phyloP scores from a whole-genome alignment of 257 asterid genomes.

The Fraxinus americana region DNA sequence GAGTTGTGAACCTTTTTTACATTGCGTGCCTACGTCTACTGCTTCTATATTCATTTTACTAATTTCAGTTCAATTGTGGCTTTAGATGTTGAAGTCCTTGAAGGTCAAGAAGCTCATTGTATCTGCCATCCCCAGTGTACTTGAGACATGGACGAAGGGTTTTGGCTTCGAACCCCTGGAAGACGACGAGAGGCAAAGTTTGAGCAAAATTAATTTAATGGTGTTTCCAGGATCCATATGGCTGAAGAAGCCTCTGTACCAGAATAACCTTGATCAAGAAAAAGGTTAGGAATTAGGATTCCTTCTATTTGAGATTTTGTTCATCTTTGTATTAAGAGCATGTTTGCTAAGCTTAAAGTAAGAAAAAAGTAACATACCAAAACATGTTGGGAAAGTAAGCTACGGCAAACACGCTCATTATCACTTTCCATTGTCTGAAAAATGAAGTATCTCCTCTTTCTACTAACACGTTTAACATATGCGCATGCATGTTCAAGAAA shows the following conservation, averaged over 20 bases:
- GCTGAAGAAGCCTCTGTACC: slow-evolving; percentile 66
- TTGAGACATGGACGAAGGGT: slow-evolving; percentile 91
- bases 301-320: slow-evolving; percentile 15
- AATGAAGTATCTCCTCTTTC: not conserved
- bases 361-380: not conserved
- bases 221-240: slow-evolving; percentile 91
- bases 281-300: slow-evolving; percentile 48
- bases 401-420: not conserved
- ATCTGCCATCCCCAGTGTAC: slow-evolving; percentile 82
- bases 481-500: not conserved
- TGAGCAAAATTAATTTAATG: slow-evolving; percentile 76
- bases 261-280: slow-evolving; percentile 27
- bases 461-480: not conserved
- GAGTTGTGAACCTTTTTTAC: not conserved
- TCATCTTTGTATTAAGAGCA: not conserved
- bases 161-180: slow-evolving; percentile 80
- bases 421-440: not conserved
- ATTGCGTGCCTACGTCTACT: not conserved
- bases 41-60: slow-evolving; percentile 11
- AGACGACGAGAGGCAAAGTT: slow-evolving; percentile 62
- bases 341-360: not conserved
- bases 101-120: slow-evolving; percentile 80
- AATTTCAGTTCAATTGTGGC: slow-evolving; percentile 26
- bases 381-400: not conserved
- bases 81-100: slow-evolving; percentile 71